Percentiles rank a stretch among this genome's conserved stretches.
Conservation (phyloP, 2,329 filamentous ascomycete genomes). For the Phialophora chinensis region DNA sequence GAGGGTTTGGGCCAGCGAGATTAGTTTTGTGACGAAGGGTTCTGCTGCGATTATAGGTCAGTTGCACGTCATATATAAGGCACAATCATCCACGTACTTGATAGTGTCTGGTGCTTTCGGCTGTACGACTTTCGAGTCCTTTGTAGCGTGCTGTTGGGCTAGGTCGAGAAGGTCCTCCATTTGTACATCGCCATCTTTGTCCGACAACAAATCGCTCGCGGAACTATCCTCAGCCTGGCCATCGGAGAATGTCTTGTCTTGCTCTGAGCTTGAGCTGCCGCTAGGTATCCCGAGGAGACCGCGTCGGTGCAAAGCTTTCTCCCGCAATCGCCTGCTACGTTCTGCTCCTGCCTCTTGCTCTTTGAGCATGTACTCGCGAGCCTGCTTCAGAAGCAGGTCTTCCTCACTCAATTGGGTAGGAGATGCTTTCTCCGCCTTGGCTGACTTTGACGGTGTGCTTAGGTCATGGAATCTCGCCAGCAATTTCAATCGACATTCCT, state of each 20-base stretch:
- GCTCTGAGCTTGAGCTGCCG: neutral
- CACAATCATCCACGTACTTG: slow-evolving; percentile 17
- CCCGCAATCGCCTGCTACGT: slow-evolving; percentile 25
- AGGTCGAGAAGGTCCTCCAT: slow-evolving; percentile 22
- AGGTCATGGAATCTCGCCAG: slow-evolving; percentile 16
- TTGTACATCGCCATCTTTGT: slow-evolving; percentile 5
- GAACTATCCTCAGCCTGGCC: neutral
- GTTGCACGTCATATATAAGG: neutral
- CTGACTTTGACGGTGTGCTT: slow-evolving; percentile 4
- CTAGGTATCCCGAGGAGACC: neutral
- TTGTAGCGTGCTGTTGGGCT: slow-evolving; percentile 12
- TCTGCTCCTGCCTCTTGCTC: slow-evolving; percentile 26
- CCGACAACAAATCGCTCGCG: slow-evolving; percentile 1
- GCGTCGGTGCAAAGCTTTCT: slow-evolving; percentile 15
- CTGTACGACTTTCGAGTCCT: slow-evolving; percentile 3
- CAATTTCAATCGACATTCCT: slow-evolving; percentile 10
- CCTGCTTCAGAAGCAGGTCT: slow-evolving; percentile 13
- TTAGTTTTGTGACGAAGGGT: slow-evolving; percentile 3
- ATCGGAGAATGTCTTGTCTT: slow-evolving; percentile 2
- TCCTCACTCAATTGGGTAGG: slow-evolving; percentile 1
- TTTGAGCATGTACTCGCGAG: slow-evolving; percentile 19
- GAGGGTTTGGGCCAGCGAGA: slow-evolving; percentile 14
- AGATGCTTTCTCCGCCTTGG: neutral
- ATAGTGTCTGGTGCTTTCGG: slow-evolving; percentile 6
- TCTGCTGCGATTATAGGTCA: slow-evolving; percentile 6